Percentiles rank a stretch among this genome's conserved stretches.
Evolutionary conservation across 176 grass and related monocot species (phyloP).

Genomic region (Carex parvula): DNA sequence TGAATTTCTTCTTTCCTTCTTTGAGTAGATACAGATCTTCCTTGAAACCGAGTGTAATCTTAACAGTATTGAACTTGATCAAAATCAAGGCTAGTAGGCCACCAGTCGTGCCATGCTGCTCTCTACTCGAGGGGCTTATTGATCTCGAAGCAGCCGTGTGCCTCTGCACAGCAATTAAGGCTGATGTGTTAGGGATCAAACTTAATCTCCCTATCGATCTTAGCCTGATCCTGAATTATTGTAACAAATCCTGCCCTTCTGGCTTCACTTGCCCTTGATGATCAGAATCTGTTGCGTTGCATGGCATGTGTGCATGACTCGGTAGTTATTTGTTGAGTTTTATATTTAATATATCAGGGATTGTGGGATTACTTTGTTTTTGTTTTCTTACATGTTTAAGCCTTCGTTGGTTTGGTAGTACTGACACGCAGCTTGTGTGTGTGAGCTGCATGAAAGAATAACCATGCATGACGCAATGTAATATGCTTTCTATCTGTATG

Average conservation of each 20-base stretch:
- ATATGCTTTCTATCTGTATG: background rate
- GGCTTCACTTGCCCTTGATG: constrained; percentile 45
- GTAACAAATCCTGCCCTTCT: constrained; percentile 45
- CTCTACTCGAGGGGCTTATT: constrained; percentile 40
- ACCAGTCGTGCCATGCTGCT: constrained; percentile 29
- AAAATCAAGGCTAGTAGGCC: constrained; percentile 27
- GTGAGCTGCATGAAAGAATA: background rate
- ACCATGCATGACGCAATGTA: background rate
- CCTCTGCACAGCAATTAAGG: constrained; percentile 33
- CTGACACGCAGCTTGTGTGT: background rate
- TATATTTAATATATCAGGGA: constrained; percentile 14
- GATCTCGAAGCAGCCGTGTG: constrained; percentile 33
- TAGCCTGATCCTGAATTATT: constrained; percentile 51
- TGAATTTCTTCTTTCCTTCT: too few species aligned
- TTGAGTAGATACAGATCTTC: too few species aligned
- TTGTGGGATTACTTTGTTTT: background rate
- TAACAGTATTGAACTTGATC: constrained; percentile 26
- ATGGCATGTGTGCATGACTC: background rate
- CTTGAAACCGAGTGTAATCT: too few species aligned
- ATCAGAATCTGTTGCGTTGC: background rate
- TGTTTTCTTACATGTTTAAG: background rate
- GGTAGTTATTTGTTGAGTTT: background rate
- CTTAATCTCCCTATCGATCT: constrained; percentile 49
- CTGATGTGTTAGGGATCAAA: constrained; percentile 43
- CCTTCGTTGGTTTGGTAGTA: background rate